These are phyloP conservation scores for Tripterygium wilfordii DNA, from an alignment of 177 flowering plant genomes.

Conservation along the genomic window DNA sequence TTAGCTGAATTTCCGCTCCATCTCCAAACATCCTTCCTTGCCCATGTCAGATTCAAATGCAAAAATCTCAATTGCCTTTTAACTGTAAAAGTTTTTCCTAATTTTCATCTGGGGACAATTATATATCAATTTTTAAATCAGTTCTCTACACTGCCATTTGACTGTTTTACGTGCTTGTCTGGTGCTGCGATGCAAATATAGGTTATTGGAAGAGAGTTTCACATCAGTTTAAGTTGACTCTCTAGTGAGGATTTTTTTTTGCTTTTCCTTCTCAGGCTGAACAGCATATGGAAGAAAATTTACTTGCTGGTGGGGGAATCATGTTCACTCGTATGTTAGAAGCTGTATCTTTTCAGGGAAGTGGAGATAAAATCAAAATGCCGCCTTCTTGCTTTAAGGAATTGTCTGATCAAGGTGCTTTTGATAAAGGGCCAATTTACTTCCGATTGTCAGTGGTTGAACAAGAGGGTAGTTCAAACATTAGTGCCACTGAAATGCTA, in stretches of 20 bases:
- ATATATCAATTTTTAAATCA: too few relatives aligned
- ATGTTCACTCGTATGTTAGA: constrained; percentile 53
- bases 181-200: too few relatives aligned
- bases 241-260: too few relatives aligned
- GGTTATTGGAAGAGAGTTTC: too few relatives aligned
- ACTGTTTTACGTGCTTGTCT: too few relatives aligned
- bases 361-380: constrained; percentile 89
- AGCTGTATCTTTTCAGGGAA: constrained; percentile 65
- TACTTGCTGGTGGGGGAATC: constrained; percentile 68
- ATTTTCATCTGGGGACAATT: too few relatives aligned
- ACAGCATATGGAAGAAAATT: constrained; percentile 59
- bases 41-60: too few relatives aligned
- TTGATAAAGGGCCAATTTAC: constrained; percentile 90
- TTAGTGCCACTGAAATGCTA: constrained; percentile 22
- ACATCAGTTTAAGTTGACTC: neutral
- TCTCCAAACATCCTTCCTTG: too few relatives aligned
- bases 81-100: too few relatives aligned
- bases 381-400: constrained; percentile 89
- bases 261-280: constrained; percentile 45
- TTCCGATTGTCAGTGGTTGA: constrained; percentile 53
- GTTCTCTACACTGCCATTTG: too few relatives aligned
- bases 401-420: constrained; percentile 83
- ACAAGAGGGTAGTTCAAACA: constrained; percentile 25
- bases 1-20: too few relatives aligned
- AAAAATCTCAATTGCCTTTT: too few relatives aligned